These are phyloP conservation scores for Beauveria scarabaeidicola DNA, from an alignment of 2,329 filamentous ascomycete genomes.

Conservation along the genomic window DNA sequence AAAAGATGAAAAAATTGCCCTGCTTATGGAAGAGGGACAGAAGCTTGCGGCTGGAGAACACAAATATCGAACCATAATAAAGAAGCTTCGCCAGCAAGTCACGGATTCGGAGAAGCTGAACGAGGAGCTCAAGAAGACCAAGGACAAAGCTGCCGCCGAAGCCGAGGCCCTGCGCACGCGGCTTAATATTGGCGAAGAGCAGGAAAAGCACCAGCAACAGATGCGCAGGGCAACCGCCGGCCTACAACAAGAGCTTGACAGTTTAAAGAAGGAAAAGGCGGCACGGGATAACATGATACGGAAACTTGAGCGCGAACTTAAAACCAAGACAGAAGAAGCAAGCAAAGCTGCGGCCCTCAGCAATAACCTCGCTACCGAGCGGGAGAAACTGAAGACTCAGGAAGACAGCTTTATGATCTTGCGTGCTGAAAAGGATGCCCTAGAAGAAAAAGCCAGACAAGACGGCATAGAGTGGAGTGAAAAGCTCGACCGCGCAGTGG, in stretches of 20 bases:
- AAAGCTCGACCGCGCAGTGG: slow-evolving; percentile 62
- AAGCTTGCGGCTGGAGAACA: slow-evolving; percentile 80
- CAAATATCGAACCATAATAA: slow-evolving; percentile 73
- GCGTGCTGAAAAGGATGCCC: slow-evolving; percentile 69
- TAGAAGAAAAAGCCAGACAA: slow-evolving; percentile 58
- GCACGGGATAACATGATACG: slow-evolving; percentile 56
- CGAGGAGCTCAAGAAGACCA: slow-evolving; percentile 48
- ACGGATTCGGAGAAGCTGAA: slow-evolving; percentile 57
- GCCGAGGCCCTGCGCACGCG: slow-evolving; percentile 37
- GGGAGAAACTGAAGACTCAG: slow-evolving; percentile 46
- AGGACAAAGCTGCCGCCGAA: slow-evolving; percentile 50
- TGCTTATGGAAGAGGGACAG: slow-evolving; percentile 87
- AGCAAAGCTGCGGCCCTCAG: slow-evolving; percentile 58
- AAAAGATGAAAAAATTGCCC: slow-evolving; percentile 82
- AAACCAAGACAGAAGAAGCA: slow-evolving; percentile 54
- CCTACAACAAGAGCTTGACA: slow-evolving; percentile 30
- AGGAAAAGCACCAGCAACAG: slow-evolving; percentile 45
- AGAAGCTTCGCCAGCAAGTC: slow-evolving; percentile 64
- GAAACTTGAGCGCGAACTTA: slow-evolving; percentile 61
- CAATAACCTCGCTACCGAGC: slow-evolving; percentile 58
- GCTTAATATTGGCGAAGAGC: slow-evolving; percentile 40
- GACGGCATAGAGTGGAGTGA: slow-evolving; percentile 67
- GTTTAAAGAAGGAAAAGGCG: slow-evolving; percentile 41
- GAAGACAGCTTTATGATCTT: slow-evolving; percentile 55
- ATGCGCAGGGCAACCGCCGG: slow-evolving; percentile 46